phyloP scores from a whole-genome alignment of 176 grass and related monocot genomes.

The Neostapfia colusana region DNA sequence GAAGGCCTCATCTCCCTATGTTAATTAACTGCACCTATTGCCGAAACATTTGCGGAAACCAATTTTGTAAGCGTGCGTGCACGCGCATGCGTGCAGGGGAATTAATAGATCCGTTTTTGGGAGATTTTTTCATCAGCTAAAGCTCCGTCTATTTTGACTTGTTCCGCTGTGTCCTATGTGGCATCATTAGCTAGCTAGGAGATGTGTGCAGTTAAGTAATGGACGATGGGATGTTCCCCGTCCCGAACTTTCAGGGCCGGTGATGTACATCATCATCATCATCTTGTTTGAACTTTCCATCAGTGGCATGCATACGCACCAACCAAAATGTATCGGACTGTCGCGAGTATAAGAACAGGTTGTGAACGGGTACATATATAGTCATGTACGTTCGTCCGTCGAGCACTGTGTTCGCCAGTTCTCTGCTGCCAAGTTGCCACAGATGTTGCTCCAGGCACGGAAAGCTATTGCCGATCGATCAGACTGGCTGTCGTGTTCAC shows the following conservation, averaged over 20 bases:
- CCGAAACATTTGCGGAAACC: background rate
- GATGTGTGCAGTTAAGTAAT: background rate
- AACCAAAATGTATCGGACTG: too few species aligned
- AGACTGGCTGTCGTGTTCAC: too few species aligned
- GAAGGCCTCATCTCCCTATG: background rate
- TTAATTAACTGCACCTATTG: conserved; percentile 18
- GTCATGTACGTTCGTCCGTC: too few species aligned
- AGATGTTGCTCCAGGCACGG: too few species aligned
- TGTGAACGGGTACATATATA: background rate
- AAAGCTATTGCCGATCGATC: too few species aligned
- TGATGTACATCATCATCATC: background rate
- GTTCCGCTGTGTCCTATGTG: conserved; percentile 6
- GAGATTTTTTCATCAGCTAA: background rate
- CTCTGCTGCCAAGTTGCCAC: too few species aligned
- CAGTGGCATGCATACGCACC: too few species aligned
- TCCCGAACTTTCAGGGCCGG: background rate
- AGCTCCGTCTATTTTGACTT: background rate
- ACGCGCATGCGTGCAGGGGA: background rate
- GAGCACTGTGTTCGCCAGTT: too few species aligned
- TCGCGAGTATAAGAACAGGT: background rate
- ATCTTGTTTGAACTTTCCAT: too few species aligned
- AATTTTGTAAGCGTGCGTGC: conserved; percentile 14
- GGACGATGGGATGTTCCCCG: background rate
- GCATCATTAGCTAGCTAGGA: background rate
- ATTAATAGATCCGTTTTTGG: background rate